Percentiles rank a stretch among this genome's conserved stretches.
Evolutionary conservation across 495 filamentous ascomycete genomes (phyloP).

Genomic region (Aeminium ludgeri): DNA sequence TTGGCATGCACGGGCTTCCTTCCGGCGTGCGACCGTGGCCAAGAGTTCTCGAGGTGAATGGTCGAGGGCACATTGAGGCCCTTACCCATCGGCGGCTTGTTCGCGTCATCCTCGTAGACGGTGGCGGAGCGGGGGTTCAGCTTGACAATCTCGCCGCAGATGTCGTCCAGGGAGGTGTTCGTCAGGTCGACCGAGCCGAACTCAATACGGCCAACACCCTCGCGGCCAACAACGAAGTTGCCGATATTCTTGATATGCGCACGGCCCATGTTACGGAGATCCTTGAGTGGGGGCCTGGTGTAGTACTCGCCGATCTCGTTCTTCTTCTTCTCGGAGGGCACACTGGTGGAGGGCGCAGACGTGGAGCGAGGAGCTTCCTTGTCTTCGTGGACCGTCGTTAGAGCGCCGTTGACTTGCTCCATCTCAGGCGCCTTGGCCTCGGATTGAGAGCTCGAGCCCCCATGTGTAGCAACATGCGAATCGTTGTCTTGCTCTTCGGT

Average conservation of each 20-base stretch:
- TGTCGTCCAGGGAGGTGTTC: slow-evolving; percentile 47
- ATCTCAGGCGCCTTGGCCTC: slow-evolving; percentile 43
- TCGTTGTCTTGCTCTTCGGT: slow-evolving; percentile 20
- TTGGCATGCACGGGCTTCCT: slow-evolving; percentile 35
- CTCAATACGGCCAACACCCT: slow-evolving; percentile 57
- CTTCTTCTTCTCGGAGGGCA: slow-evolving; percentile 21
- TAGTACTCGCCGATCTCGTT: slow-evolving; percentile 61
- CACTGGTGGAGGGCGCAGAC: slow-evolving; percentile 14
- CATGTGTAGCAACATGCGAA: slow-evolving; percentile 2
- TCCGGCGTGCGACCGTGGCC: slow-evolving; percentile 56
- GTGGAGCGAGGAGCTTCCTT: slow-evolving; percentile 21
- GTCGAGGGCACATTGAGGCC: slow-evolving; percentile 81
- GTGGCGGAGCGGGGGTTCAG: slow-evolving; percentile 61
- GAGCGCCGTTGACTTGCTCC: slow-evolving; percentile 56
- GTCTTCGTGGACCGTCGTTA: slow-evolving; percentile 65
- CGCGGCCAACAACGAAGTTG: slow-evolving; percentile 65
- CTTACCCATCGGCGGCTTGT: slow-evolving; percentile 67
- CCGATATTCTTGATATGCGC: slow-evolving; percentile 52
- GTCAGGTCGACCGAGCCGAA: slow-evolving; percentile 77
- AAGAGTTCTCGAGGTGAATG: slow-evolving; percentile 75
- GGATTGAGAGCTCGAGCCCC: slow-evolving; percentile 35
- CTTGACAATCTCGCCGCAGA: slow-evolving; percentile 56
- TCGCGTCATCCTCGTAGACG: slow-evolving; percentile 58
- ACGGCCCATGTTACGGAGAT: slow-evolving; percentile 56
- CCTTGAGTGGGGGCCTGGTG: slow-evolving; percentile 56